phyloP scores from a whole-genome alignment of 1,284 basidiomycete species.

The Salmacisia buchloeana region DNA sequence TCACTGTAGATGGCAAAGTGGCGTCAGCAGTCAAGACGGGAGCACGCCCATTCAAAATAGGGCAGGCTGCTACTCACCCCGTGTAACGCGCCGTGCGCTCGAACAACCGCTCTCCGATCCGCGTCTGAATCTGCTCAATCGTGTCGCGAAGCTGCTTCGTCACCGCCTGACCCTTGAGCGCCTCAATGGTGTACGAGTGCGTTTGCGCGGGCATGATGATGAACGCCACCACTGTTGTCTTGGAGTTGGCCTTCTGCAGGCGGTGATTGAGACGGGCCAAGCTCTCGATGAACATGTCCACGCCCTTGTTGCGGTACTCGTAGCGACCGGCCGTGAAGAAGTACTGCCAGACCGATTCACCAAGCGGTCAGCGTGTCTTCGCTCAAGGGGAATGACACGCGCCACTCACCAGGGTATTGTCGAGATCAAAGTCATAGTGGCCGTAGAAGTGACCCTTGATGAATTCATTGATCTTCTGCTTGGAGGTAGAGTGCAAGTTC shows the following conservation, averaged over 20 bases:
- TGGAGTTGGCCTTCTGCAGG: conserved; percentile 72
- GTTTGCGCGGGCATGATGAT: conserved; percentile 97
- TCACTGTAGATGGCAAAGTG: conserved; percentile 52
- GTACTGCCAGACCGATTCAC: conserved; percentile 55
- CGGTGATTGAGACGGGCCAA: conserved; percentile 74
- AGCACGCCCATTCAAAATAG: too few species aligned
- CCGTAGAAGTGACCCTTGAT: conserved; percentile 97
- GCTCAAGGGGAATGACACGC: not conserved
- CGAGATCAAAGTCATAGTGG: conserved; percentile 87
- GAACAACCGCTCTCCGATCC: conserved; percentile 83
- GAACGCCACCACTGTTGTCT: conserved; percentile 87
- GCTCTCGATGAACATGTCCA: conserved; percentile 98
- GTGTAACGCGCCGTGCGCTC: conserved; percentile 88
- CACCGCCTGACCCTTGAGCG: conserved; percentile 95
- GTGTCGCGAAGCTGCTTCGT: conserved; percentile 93
- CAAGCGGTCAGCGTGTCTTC: not conserved
- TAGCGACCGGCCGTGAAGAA: conserved; percentile 99
- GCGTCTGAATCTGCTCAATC: conserved; percentile 81
- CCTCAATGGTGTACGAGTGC: conserved; percentile 93
- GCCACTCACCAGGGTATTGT: conserved; percentile 67
- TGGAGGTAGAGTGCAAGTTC: conserved; percentile 83
- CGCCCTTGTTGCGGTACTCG: conserved; percentile 98
- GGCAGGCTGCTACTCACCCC: conserved; percentile 58
- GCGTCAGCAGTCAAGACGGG: conserved; percentile 6
- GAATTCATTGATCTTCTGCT: conserved; percentile 97